Base-by-base conservation (phyloP, 495 filamentous ascomycete species). In the Staphylotrichum tortipilum region DNA sequence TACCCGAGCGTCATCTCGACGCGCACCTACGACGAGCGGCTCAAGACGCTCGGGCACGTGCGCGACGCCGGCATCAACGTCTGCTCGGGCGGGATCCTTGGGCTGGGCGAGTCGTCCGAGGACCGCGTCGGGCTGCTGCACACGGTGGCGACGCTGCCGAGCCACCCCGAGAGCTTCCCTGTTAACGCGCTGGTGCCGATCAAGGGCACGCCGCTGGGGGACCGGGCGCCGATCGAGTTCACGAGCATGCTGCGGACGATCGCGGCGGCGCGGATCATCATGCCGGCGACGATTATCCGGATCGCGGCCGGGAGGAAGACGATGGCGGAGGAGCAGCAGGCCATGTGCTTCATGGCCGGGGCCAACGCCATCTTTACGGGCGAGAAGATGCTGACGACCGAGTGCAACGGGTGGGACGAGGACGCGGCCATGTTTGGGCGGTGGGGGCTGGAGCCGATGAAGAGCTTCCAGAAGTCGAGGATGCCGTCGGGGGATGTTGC, bases 331-430 rank as follows among this genome's bases (percentile, higher is more conserved):
- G 86, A 88, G 64, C 81, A 91, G 69, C 88, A 94, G 68, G 78
- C 85, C 18, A 63, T 87, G 51, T 91, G 87, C 59, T 94, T 91
- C 65, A 78, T 82, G 75, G 86, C 88, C 0, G 88, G 88, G 22
- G 88, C 88, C 0, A 94, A 94, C 61, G 88, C 88, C 11, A 78
- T 94, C 7, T 94, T 94, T 64, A 94, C 88, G 1, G 88, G 88
- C 17, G 88, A 94, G 70, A 90, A 88, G 75, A 91, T 94, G 88
- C 59, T 91, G 70, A 94, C 88, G 15, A 91, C 88, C 0, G 84
- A 85, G 47, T 90, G 86, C 61, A 89, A 83, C 53, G 88, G 87
- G 4, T 94, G 86, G 85, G 87, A 89, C 53, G 85, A 89, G 67
- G 88, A 94, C 55, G 80, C 77, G 44, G 78, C 50, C 7, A 84